Conservation (phyloP, 2,329 filamentous ascomycete genomes). For the Pseudogymnoascus sp. region DNA sequence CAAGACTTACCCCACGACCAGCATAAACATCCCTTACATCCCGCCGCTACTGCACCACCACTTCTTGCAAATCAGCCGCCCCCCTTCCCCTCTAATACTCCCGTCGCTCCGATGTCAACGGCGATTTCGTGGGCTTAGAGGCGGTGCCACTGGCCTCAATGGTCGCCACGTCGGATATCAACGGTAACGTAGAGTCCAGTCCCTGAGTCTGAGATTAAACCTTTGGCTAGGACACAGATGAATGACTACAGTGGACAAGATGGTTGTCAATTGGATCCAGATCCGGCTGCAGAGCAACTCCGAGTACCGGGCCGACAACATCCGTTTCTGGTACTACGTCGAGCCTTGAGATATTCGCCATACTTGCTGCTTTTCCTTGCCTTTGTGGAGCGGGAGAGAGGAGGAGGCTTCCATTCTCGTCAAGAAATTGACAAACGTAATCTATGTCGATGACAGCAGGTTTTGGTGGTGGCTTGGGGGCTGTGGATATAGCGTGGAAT, state of each 20-base stretch:
- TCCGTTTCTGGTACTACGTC: neutral
- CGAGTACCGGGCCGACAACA: neutral
- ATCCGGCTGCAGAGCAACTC: neutral
- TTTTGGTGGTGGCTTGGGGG: neutral
- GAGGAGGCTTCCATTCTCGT: neutral
- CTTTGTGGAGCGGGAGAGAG: neutral
- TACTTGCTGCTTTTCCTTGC: neutral
- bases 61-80: neutral
- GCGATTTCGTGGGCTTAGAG: neutral
- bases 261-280: neutral
- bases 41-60: neutral
- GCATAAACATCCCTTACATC: neutral
- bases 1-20: neutral
- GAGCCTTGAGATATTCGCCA: neutral
- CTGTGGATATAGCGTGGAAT: neutral
- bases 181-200: neutral
- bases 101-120: neutral
- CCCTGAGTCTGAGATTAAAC: neutral
- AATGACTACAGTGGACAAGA: neutral
- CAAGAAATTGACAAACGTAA: neutral
- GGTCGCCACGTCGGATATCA: neutral
- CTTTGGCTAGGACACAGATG: neutral
- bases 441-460: neutral
- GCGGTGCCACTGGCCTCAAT: neutral
- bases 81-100: neutral